Evolutionary conservation across 371 early-diverging fungal genomes (phyloP).

Genomic region (Mucor lusitanicus): DNA sequence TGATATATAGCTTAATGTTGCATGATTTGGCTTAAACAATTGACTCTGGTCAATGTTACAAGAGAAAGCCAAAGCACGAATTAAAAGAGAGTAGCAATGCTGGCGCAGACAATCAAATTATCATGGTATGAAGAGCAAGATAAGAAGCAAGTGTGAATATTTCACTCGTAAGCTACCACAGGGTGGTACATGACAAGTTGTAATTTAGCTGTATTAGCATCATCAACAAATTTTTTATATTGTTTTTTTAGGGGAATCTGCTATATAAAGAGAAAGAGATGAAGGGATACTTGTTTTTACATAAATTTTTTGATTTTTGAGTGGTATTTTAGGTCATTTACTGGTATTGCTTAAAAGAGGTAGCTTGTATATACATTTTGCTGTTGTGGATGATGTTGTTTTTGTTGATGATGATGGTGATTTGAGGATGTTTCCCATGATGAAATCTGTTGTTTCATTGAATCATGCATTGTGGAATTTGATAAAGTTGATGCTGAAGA

Average conservation of each 20-base stretch:
- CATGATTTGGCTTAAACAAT: background rate
- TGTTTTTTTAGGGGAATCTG: background rate
- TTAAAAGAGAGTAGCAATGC: background rate
- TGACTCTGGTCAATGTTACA: background rate
- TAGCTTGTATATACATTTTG: slow-evolving; percentile 20
- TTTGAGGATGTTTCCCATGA: background rate
- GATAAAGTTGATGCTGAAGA: background rate
- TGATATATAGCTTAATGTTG: background rate
- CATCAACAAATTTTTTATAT: background rate
- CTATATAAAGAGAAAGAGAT: background rate
- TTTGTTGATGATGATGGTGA: background rate
- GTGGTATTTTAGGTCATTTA: background rate
- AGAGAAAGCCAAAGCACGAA: background rate
- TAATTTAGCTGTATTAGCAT: background rate
- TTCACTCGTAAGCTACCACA: background rate
- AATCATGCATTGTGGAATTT: background rate
- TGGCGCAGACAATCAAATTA: background rate
- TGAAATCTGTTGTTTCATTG: background rate
- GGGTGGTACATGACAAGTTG: background rate
- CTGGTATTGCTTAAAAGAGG: background rate
- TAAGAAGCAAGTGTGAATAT: background rate
- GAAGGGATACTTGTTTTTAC: background rate
- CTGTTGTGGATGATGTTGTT: background rate
- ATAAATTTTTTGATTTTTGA: background rate
- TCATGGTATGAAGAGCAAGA: background rate